Evolutionary conservation across 1,284 basidiomycete species (phyloP).

Genomic region (Sanghuangporus baumii): DNA sequence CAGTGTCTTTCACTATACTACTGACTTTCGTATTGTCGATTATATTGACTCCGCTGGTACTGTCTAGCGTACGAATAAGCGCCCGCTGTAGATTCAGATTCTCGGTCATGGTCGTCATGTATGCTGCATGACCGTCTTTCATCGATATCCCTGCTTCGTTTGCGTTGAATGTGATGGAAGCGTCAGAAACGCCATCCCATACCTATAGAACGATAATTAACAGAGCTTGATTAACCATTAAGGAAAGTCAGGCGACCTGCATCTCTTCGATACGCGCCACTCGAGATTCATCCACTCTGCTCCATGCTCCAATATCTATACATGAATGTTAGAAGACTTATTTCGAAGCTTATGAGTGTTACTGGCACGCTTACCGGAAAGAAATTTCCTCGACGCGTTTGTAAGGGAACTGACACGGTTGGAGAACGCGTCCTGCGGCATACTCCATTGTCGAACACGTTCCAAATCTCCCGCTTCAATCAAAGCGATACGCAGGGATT

Average conservation of each 20-base stretch:
- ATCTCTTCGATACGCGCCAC: slow-evolving; percentile 78
- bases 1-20: slow-evolving; percentile 39
- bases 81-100: slow-evolving; percentile 88
- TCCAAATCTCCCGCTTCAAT: slow-evolving; percentile 78
- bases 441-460: slow-evolving; percentile 65
- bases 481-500: slow-evolving; percentile 58
- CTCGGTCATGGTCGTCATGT: slow-evolving; percentile 83
- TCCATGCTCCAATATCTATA: slow-evolving; percentile 80
- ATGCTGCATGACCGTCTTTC: slow-evolving; percentile 22
- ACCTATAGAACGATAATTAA: slow-evolving; percentile 43
- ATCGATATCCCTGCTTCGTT: slow-evolving; percentile 37
- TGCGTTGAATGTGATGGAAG: slow-evolving; percentile 69
- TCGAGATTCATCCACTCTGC: slow-evolving; percentile 64
- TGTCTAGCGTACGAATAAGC: slow-evolving; percentile 54
- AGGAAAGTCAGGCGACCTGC: slow-evolving; percentile 42
- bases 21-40: slow-evolving; percentile 67
- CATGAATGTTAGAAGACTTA: neutral
- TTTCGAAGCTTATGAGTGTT: neutral
- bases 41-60: slow-evolving; percentile 42
- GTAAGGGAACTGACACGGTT: slow-evolving; percentile 91
- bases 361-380: slow-evolving; percentile 49
- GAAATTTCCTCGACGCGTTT: slow-evolving; percentile 71
- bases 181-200: slow-evolving; percentile 84
- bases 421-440: slow-evolving; percentile 57
- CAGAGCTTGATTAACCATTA: neutral